A percentile compares a stretch with the other conserved stretches of the same genome.
phyloP scores from a whole-genome alignment of 148 eudicot species.

The Cornus kousa region DNA sequence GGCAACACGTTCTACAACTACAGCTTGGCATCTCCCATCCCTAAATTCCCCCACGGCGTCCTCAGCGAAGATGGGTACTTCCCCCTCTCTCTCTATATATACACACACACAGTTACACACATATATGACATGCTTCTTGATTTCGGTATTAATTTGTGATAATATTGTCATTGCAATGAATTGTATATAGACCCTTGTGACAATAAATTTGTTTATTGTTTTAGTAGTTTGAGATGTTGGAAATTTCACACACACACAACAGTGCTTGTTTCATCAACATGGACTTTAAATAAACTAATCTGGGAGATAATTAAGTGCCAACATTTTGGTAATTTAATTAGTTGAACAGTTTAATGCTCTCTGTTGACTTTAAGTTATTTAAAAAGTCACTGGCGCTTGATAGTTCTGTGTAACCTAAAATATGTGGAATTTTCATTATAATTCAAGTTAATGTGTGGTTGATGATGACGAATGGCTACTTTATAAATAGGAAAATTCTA shows the following conservation, averaged over 20 bases:
- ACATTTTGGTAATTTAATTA: constrained; percentile 6
- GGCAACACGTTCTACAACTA: constrained; percentile 58
- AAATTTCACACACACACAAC: not conserved
- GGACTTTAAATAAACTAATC: not conserved
- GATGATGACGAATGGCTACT: too few species aligned
- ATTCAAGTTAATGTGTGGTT: not conserved
- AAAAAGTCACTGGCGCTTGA: not conserved
- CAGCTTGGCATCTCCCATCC: constrained; percentile 46
- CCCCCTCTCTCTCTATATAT: constrained; percentile 15
- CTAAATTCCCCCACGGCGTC: constrained; percentile 70
- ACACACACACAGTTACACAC: not conserved
- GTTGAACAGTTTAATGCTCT: not conserved
- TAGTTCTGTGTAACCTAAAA: not conserved
- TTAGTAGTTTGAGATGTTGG: not conserved
- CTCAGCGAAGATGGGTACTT: constrained; percentile 94
- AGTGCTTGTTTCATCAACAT: not conserved
- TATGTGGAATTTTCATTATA: not conserved
- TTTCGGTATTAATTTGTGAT: not conserved
- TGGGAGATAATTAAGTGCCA: constrained; percentile 4
- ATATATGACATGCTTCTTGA: not conserved
- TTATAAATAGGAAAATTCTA: too few species aligned
- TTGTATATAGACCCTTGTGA: not conserved
- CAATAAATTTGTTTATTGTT: not conserved
- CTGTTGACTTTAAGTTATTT: not conserved
- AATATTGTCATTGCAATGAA: not conserved